These are phyloP conservation scores for Metschnikowia vanudenii DNA, from an alignment of 805 yeast species.

Conservation along the genomic window DNA sequence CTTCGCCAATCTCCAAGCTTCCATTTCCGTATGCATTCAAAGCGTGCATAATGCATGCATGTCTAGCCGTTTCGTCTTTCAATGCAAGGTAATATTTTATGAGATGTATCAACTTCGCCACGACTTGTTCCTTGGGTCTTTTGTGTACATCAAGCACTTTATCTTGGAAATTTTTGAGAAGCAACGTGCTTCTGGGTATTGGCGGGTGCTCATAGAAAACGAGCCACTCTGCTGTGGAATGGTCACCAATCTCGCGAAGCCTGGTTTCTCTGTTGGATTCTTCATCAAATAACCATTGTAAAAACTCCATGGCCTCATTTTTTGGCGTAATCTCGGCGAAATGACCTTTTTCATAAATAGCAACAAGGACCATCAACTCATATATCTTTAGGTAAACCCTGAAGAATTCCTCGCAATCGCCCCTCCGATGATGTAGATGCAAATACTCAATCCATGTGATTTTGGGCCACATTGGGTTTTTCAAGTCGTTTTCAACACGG, in stretches of 20 bases:
- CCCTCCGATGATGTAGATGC: conserved; percentile 23
- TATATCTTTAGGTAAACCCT: conserved; percentile 32
- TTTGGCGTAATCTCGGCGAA: not conserved
- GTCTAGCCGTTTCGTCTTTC: conserved; percentile 9
- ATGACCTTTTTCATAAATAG: not conserved
- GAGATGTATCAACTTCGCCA: conserved; percentile 17
- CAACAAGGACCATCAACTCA: conserved; percentile 27
- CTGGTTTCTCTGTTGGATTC: not conserved
- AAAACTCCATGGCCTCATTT: conserved; percentile 1
- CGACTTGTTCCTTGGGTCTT: conserved; percentile 1
- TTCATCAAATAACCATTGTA: conserved; percentile 1
- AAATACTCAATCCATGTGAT: conserved; percentile 39
- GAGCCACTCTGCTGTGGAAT: conserved; percentile 33
- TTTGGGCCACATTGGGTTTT: conserved; percentile 36
- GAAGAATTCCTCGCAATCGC: conserved; percentile 30
- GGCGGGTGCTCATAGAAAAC: conserved; percentile 26
- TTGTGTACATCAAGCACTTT: not conserved
- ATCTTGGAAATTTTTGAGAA: conserved; percentile 9
- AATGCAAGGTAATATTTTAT: conserved; percentile 21
- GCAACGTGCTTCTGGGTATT: conserved; percentile 20
- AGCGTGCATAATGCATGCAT: conserved; percentile 30
- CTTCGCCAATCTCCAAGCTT: conserved; percentile 24
- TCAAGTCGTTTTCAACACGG: conserved; percentile 28
- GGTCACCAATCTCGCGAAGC: conserved; percentile 28
- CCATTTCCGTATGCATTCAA: conserved; percentile 23